Base-by-base conservation (phyloP, 225 moss, liverwort and hornwort genomes). In the Lunularia cruciata region DNA sequence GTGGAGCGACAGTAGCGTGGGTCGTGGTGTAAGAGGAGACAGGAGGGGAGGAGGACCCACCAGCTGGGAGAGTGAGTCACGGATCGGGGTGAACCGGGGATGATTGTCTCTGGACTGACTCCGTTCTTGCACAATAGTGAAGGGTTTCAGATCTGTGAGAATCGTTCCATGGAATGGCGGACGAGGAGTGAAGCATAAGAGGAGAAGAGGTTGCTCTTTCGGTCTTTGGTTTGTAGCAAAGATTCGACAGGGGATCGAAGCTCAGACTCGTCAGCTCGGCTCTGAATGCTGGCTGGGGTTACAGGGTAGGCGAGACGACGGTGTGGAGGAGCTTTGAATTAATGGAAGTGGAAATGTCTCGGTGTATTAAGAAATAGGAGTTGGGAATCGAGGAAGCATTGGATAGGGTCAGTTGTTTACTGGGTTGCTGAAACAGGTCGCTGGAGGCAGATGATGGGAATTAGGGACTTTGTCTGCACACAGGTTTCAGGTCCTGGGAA, bases 191-290 rank as follows among this genome's bases (percentile, higher is more conserved):
- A 12, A n/a, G 63, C 28, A 64, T 64, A 64, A 64, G 63, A 64
- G 46, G 27, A 15, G 30, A 30, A 30, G 42, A 15, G 15, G 28
- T 8, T 28, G 25, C 1, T 15, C 46, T 64, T 5, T 28, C 63
- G 6, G 27, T 45, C 63, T 64, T 64, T 64, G 63, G 63, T 64
- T 64, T 64, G 63, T 64, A 46, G 62, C 63, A 46, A 46, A 39
- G 63, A 46, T 46, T 64, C 63, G 63, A 46, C 31, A 25, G 27
- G 16, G 42, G 63, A 64, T 64, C 63, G 63, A 46, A 46, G 63
- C 63, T 64, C 63, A 39, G 63, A 43, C 46, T 46, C 28, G 45
- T 45, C 63, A 45, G 45, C 3, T 46, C 63, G 46, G 36, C 63
- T 64, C 20, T 13, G 45, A 64, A 64, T 64, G 27, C 46, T 46